Percentiles rank a stretch among this genome's conserved stretches.
Conservation (phyloP, 306 rosid species). For the Quercus agrifolia region DNA sequence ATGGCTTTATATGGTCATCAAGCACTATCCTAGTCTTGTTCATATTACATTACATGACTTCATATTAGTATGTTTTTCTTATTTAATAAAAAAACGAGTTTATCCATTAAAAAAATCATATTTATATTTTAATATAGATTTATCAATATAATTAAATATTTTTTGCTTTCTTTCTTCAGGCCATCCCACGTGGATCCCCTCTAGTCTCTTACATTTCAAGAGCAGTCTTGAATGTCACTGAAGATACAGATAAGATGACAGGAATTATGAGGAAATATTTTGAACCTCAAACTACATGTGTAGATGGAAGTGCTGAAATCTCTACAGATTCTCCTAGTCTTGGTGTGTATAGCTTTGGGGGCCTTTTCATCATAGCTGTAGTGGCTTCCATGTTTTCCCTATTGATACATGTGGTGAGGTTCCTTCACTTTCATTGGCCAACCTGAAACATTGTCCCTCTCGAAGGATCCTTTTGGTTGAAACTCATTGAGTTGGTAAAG, state of each 20-base stretch:
- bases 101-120: too few species aligned
- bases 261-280: not conserved
- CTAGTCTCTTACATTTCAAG: not conserved
- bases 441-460: too few species aligned
- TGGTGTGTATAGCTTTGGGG: conserved; percentile 36
- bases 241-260: not conserved
- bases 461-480: too few species aligned
- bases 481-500: too few species aligned
- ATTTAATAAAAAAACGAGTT: too few species aligned
- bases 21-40: too few species aligned
- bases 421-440: not conserved
- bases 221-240: not conserved
- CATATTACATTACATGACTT: too few species aligned
- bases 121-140: too few species aligned
- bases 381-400: conserved; percentile 6
- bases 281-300: not conserved
- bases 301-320: not conserved
- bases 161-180: not conserved
- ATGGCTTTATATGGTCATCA: too few species aligned
- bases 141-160: too few species aligned
- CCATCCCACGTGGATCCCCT: not conserved
- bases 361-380: conserved; percentile 29
- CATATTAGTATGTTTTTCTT: too few species aligned
- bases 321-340: conserved; percentile 25
- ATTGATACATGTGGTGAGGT: not conserved